Evolutionary conservation across 768 basidiomycete species (phyloP), one percentile per base, ranked within the genome.

Genomic region (Kwoniella newhampshirensis): DNA sequence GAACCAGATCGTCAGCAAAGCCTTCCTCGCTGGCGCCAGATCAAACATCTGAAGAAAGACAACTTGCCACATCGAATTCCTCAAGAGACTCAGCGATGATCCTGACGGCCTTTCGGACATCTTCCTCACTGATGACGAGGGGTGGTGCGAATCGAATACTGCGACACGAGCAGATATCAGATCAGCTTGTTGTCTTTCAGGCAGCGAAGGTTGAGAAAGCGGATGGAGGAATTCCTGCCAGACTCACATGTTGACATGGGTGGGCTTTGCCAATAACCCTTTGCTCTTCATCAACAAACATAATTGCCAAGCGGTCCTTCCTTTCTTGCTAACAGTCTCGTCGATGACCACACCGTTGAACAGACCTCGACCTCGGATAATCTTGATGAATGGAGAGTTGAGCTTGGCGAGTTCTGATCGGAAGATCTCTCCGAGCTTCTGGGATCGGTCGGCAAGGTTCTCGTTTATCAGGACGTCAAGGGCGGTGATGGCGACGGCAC

Each of bases 81-180:
- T 78, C 75, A 43, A 97, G 78, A 49, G 84, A 86, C 65, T 88
- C 83, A 20, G 83, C 84, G 68, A 99, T 90, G 54, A 88, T 84
- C 54, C 75, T 77, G 13, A 96, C 81, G 20, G 86, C 87, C 75
- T 84, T 85, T 74, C 81, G 79, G 59, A 98, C 72, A 59, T 96
- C 91, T 18, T 83, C 85, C 69, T 96, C 91, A n/a, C 84, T 81
- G 57, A 99, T 99, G 60, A 98, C 90, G 52, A 99, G 78, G 2
- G 94, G 94, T 2, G 94, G 94, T 1, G 96, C 91, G 74, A 99
- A 94, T 28, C 94, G 91, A 66, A 99, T 88, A 51, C 92, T 97
- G 67, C 2, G 62, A 39, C 17, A 35, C 46, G 41, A 23, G 45
- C 6, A 39, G 20, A 4, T 9, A 13, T 32, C 32, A 13, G 13